A percentile compares a stretch with the other conserved stretches of the same genome.
These are phyloP conservation scores for Gryganskiella cystojenkinii DNA, from an alignment of 192 early-diverging fungal genomes.

Conservation along the genomic window DNA sequence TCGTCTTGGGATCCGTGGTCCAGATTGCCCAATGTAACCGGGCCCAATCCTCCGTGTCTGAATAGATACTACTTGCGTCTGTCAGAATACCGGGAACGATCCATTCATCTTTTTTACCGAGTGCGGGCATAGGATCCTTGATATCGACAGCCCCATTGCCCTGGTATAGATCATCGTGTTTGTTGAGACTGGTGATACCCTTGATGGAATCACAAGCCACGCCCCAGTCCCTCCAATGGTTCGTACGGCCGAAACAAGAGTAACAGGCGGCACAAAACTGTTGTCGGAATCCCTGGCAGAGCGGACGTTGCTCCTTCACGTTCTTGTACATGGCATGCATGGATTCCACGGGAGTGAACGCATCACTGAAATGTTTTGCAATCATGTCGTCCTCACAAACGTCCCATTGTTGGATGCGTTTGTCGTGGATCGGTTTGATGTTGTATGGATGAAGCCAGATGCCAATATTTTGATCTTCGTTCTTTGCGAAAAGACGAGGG, in stretches of 20 bases:
- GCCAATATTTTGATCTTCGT: constrained; percentile 70
- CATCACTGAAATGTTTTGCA: constrained; percentile 67
- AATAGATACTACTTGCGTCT: constrained; percentile 62
- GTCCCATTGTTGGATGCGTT: constrained; percentile 68
- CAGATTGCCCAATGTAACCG: constrained; percentile 68
- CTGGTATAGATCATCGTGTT: constrained; percentile 20
- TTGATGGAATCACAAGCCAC: constrained; percentile 64
- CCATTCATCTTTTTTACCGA: constrained; percentile 61
- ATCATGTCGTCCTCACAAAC: constrained; percentile 74
- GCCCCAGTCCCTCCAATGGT: constrained; percentile 66
- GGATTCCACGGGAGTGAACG: constrained; percentile 49
- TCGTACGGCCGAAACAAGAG: constrained; percentile 59
- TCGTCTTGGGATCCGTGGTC: constrained; percentile 62
- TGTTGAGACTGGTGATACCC: constrained; percentile 59
- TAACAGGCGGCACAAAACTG: constrained; percentile 66
- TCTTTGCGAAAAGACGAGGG: constrained; percentile 64
- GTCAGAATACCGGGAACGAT: constrained; percentile 61
- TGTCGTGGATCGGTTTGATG: constrained; percentile 67
- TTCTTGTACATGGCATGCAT: constrained; percentile 70
- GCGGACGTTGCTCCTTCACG: constrained; percentile 46
- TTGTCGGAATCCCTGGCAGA: constrained; percentile 65
- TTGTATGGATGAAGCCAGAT: constrained; percentile 72
- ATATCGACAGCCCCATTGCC: constrained; percentile 21
- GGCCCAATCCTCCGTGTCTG: constrained; percentile 65
- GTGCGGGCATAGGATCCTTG: constrained; percentile 39